Evolutionary conservation across 139 green algal genomes (phyloP).

Genomic region (Tetradesmus obliquus): DNA sequence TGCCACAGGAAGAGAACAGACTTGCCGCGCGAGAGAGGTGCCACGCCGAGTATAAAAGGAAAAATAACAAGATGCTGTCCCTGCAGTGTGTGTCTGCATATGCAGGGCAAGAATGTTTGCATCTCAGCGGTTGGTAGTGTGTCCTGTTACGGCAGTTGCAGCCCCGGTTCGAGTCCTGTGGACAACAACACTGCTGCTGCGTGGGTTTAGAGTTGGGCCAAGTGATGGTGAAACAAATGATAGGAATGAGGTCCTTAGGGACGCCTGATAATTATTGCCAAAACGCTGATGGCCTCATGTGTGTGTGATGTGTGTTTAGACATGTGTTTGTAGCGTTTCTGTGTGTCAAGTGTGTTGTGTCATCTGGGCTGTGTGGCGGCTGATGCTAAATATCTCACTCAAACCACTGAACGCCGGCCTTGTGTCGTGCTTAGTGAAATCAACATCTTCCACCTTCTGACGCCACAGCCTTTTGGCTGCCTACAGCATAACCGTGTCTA

Average conservation of each 20-base stretch:
- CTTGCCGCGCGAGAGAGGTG: too few species aligned
- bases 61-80: too few species aligned
- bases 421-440: not conserved
- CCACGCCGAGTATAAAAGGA: too few species aligned
- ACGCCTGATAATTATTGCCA: not conserved
- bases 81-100: too few species aligned
- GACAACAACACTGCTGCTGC: too few species aligned
- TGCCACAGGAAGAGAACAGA: too few species aligned
- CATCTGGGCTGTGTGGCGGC: not conserved
- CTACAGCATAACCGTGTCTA: too few species aligned
- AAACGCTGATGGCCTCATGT: not conserved
- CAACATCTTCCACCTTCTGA: slow-evolving; percentile 1
- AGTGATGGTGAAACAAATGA: slow-evolving; percentile 25
- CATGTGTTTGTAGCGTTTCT: not conserved
- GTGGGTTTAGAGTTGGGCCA: not conserved
- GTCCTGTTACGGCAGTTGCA: too few species aligned
- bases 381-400: slow-evolving; percentile 1
- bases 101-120: too few species aligned
- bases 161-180: too few species aligned
- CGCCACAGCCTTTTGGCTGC: not conserved
- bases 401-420: not conserved
- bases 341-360: not conserved
- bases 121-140: too few species aligned
- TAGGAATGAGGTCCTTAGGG: slow-evolving; percentile 21
- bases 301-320: not conserved